These are phyloP conservation scores for Fusarium duplospermum DNA, from an alignment of 2,329 filamentous ascomycete genomes.

Conservation along the genomic window DNA sequence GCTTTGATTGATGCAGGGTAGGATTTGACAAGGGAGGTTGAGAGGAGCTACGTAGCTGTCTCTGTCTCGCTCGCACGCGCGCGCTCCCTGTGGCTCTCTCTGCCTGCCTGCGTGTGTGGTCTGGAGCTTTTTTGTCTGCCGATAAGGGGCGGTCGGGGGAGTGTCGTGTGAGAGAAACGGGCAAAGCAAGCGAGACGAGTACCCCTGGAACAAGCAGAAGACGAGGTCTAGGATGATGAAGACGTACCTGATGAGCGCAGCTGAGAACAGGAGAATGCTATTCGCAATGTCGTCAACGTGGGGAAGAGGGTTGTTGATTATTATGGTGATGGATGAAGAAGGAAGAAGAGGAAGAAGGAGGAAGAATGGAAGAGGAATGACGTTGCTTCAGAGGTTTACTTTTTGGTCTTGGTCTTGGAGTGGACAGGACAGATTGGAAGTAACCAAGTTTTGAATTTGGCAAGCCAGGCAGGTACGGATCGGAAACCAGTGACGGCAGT, in stretches of 20 bases:
- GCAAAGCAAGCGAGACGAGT: constrained; percentile 42
- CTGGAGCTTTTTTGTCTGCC: constrained; percentile 19
- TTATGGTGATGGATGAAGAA: constrained; percentile 16
- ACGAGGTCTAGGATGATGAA: constrained; percentile 24
- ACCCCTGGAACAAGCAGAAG: constrained; percentile 26
- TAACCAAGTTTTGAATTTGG: constrained; percentile 25
- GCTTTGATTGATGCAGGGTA: constrained; percentile 28
- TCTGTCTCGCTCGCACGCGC: constrained; percentile 27
- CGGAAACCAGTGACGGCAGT: constrained; percentile 35
- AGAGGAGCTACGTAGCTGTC: constrained; percentile 30
- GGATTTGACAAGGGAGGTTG: constrained; percentile 26
- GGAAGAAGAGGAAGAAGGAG: neutral
- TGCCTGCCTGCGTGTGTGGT: constrained; percentile 10
- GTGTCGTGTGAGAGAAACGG: constrained; percentile 40
- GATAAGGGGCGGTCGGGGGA: constrained; percentile 39
- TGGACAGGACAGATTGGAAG: constrained; percentile 5
- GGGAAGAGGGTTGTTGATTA: constrained; percentile 10
- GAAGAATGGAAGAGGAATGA: constrained; percentile 24
- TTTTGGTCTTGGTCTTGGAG: constrained; percentile 26
- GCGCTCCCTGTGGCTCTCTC: constrained; percentile 23
- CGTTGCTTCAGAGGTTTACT: constrained; percentile 29
- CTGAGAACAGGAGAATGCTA: constrained; percentile 5
- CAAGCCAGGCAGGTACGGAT: neutral
- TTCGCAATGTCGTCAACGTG: neutral
- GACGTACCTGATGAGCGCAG: constrained; percentile 33